Evolutionary conservation across 805 yeast genomes (phyloP).

Genomic region (Yarrowia sp.): DNA sequence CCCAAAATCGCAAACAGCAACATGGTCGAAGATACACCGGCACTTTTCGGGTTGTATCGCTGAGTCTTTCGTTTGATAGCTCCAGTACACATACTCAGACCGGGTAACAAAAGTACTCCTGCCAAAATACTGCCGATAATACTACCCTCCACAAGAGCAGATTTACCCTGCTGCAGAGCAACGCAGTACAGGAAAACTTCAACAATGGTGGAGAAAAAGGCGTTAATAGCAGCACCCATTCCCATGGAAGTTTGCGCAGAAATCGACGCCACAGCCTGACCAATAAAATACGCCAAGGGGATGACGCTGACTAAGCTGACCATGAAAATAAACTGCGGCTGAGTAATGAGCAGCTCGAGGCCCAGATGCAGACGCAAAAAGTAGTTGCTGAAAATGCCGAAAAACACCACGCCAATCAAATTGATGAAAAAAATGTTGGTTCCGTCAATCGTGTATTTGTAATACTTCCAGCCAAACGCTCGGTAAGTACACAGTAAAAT

Average conservation of each 20-base stretch:
- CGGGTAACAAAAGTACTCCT: conserved; percentile 87
- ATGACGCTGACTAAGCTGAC: conserved; percentile 79
- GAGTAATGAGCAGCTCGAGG: conserved; percentile 47
- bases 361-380: conserved; percentile 50
- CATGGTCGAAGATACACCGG: conserved; percentile 97
- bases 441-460: conserved; percentile 94
- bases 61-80: conserved; percentile 90
- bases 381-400: conserved; percentile 77
- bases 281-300: conserved; percentile 94
- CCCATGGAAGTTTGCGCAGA: conserved; percentile 99
- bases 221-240: conserved; percentile 95
- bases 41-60: conserved; percentile 90
- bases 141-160: conserved; percentile 89
- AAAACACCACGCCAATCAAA: conserved; percentile 69
- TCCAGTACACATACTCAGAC: conserved; percentile 96
- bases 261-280: conserved; percentile 98
- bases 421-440: conserved; percentile 91
- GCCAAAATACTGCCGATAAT: conserved; percentile 91
- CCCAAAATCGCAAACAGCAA: conserved; percentile 83
- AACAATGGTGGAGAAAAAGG: conserved; percentile 93
- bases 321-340: conserved; percentile 64
- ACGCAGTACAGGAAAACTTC: conserved; percentile 91
- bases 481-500: conserved; percentile 86
- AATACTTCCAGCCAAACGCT: conserved; percentile 87
- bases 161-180: conserved; percentile 80